Percentiles rank a stretch among this genome's conserved stretches.
phyloP scores from a whole-genome alignment of 108 stramenopile genomes.

The Skeletonema menzelii region DNA sequence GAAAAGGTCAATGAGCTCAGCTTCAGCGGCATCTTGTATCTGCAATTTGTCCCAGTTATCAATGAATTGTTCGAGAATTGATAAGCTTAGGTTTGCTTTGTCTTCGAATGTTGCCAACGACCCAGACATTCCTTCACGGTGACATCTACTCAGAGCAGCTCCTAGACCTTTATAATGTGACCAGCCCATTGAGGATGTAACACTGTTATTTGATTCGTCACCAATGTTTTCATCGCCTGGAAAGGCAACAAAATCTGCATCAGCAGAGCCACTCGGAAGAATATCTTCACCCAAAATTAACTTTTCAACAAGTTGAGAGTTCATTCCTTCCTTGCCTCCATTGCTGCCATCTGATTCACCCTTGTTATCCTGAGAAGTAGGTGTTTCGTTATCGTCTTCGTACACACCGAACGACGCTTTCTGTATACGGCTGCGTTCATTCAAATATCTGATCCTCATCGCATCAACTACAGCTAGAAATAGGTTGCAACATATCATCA shows the following conservation, averaged over 20 bases:
- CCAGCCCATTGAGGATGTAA: slow-evolving; percentile 42
- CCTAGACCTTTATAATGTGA: slow-evolving; percentile 64
- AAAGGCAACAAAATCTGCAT: slow-evolving; percentile 77
- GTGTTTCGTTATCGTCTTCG: slow-evolving; percentile 42
- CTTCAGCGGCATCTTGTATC: slow-evolving; percentile 66
- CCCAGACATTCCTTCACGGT: slow-evolving; percentile 22
- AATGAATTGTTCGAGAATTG: slow-evolving; percentile 56
- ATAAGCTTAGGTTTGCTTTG: slow-evolving; percentile 40
- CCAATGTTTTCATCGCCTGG: slow-evolving; percentile 47
- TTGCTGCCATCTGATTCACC: slow-evolving; percentile 2
- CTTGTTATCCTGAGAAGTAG: slow-evolving; percentile 4
- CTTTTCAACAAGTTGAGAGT: slow-evolving; percentile 65
- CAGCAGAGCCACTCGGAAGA: slow-evolving; percentile 29
- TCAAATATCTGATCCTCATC: slow-evolving; percentile 68
- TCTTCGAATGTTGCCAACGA: slow-evolving; percentile 22
- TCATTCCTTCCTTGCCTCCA: slow-evolving; percentile 32
- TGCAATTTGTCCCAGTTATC: slow-evolving; percentile 81
- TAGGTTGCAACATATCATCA: slow-evolving; percentile 39
- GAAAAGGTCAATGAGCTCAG: slow-evolving; percentile 77
- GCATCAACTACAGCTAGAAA: slow-evolving; percentile 58
- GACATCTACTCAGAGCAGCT: slow-evolving; percentile 61
- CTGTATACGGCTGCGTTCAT: slow-evolving; percentile 72
- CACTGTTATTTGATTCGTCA: slow-evolving; percentile 14
- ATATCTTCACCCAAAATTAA: slow-evolving; percentile 73
- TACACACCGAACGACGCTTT: slow-evolving; percentile 72